Base-by-base conservation (phyloP, 768 basidiomycete genomes). In the Hypsizygus marmoreus region DNA sequence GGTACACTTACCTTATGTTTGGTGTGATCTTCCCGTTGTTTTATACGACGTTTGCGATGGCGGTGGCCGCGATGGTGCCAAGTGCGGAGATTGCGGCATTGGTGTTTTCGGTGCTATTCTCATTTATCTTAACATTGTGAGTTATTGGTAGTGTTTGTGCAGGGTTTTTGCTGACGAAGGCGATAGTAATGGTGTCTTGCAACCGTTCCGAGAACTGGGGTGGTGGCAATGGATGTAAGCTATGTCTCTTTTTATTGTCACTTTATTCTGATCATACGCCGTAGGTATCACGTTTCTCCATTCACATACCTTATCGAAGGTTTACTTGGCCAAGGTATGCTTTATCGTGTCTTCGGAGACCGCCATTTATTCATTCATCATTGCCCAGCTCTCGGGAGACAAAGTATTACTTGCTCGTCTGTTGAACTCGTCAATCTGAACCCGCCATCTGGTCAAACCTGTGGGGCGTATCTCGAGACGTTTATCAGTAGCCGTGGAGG, bases 221-320 rank as follows among this genome's bases (percentile, higher is more conserved):
- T 84, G 83, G 79, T 88, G 86, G 86, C 58, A 64, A 40, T 88
- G 85, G 84, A 84, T 86, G 84, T 87, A 76, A 52, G 55, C 31
- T 10, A 2, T 13, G 12, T 7, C 9, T 17, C 20, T 22, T 24
- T 14, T 13, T 10, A 4, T n/a, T 26, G 23, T 13, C 12, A n/a
- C 6, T 32, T n/a, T 12, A 9, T 19, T 20, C 43, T 50, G 14
- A 52, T 14, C 11, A 2, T 2, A 24, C 11, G 23, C 6, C 34
- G 29, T 22, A 54, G 57, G 57, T 59, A 81, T 47, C 67, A 63
- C 35, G 40, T 78, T 4, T 77, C 79, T 1, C 78, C 79, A 0
- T 76, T 64, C 49, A 76, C 74, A 2, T 81, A 82, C 45, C 59
- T 82, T 24, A 71, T 79, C 29, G 75, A 75, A 40, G 81, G 70